These are phyloP conservation scores for Candida stauntonica DNA, from an alignment of 805 yeast genomes.

Conservation along the genomic window DNA sequence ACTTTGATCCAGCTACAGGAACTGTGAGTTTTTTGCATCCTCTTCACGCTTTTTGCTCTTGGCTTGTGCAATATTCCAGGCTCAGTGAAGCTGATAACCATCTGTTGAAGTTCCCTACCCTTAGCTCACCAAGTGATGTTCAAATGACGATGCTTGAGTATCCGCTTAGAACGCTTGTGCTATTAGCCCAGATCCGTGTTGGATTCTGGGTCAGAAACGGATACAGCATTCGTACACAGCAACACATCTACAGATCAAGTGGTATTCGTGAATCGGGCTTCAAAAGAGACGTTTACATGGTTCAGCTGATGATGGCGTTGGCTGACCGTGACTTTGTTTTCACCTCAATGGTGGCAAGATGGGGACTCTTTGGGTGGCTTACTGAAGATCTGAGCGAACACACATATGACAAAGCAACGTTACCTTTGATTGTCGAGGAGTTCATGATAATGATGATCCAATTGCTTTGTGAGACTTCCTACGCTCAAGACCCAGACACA, in stretches of 20 bases:
- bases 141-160: conserved; percentile 46
- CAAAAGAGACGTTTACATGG: conserved; percentile 68
- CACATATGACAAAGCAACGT: conserved; percentile 40
- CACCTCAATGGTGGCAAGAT: conserved; percentile 57
- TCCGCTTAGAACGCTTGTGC: conserved; percentile 70
- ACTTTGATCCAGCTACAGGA: conserved; percentile 40
- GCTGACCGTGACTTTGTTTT: conserved; percentile 54
- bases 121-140: conserved; percentile 11
- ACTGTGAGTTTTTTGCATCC: conserved; percentile 76
- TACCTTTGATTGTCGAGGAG: conserved; percentile 74
- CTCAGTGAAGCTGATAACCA: no score
- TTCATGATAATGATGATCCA: conserved; percentile 64
- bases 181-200: conserved; percentile 77
- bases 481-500: conserved; percentile 46
- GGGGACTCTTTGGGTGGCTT: conserved; percentile 61
- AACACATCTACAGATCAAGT: conserved; percentile 71
- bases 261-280: conserved; percentile 82
- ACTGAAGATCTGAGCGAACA: conserved; percentile 38
- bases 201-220: conserved; percentile 98
- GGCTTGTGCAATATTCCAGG: conserved; percentile 55
- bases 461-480: conserved; percentile 61
- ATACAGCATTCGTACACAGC: conserved; percentile 69
- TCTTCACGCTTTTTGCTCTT: conserved; percentile 65
- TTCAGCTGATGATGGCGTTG: conserved; percentile 56
- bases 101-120: no score